Evolutionary conservation across 495 filamentous ascomycete species (phyloP), one percentile per base, ranked within the genome.

Genomic region (Penicillium silybi): DNA sequence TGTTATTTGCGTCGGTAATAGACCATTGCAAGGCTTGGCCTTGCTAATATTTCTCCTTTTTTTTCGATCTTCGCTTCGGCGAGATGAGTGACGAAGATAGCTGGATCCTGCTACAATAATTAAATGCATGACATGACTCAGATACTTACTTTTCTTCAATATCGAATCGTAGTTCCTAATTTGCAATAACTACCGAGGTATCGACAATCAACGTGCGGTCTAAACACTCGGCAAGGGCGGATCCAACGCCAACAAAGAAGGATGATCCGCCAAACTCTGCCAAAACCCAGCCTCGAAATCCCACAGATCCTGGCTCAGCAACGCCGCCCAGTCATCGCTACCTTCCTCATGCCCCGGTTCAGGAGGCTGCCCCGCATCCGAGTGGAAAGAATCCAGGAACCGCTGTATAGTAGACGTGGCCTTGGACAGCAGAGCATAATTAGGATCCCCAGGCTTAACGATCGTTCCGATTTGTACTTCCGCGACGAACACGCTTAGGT

Each of bases 401-500:
- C 58, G 58, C 52, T 67, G 62, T 17, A 69, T 69, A 7, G 66
- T 67, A 20, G 56, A 55, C 10, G 64, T 62, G 15, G 66, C 64
- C 43, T 63, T 67, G 11, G 62, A 62, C 0, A 69, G 53, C 22
- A 69, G 29, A 7, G 59, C 59, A 39, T 64, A 74, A 39, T 70
- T 73, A 0, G 71, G 70, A 37, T 74, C 70, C 1, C 61, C 67
- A 0, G 52, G 52, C 25, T 48, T 54, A 7, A 74, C 62, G 27
- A 71, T 60, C 6, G 66, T 62, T 3, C 71, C 71, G 10, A 63
- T 62, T 37, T 71, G 58, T 3, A 73, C 60, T 46, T 73, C 70
- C 1, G 67, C 71, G 0, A 69, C 71, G 17, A 74, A 70, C 7
- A 72, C 67, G 44, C 58, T 70, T 2, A 74, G 57, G 39, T 69